These are phyloP conservation scores for Millerozyma acaciae DNA, from an alignment of 805 yeast species.

Conservation along the genomic window DNA sequence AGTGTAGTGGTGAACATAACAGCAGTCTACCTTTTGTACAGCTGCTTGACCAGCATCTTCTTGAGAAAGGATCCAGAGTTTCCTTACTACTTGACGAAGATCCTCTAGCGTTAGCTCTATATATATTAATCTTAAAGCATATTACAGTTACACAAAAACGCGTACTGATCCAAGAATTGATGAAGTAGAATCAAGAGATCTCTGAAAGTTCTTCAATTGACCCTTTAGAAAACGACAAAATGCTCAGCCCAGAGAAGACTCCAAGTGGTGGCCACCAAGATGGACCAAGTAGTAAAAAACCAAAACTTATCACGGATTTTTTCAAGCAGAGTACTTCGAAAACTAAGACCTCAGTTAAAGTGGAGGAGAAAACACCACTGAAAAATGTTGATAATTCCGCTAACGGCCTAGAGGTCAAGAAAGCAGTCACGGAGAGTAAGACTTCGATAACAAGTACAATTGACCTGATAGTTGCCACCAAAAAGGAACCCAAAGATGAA, in stretches of 20 bases:
- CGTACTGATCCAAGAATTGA: neutral
- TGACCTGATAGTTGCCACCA: neutral
- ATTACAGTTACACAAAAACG: neutral
- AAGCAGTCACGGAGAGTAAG: neutral
- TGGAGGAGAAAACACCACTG: neutral
- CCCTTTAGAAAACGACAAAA: neutral
- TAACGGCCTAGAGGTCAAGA: neutral
- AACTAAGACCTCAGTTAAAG: neutral
- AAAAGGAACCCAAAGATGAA: slow-evolving; percentile 4
- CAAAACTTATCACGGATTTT: slow-evolving; percentile 17
- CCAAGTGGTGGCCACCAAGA: neutral
- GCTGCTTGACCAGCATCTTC: slow-evolving; percentile 42
- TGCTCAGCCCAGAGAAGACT: neutral
- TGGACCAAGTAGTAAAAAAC: slow-evolving; percentile 1
- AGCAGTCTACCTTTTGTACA: slow-evolving; percentile 36
- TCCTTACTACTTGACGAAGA: slow-evolving; percentile 38
- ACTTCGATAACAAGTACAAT: neutral
- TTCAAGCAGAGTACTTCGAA: slow-evolving; percentile 6
- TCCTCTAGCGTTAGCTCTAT: slow-evolving; percentile 13
- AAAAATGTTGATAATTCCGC: neutral
- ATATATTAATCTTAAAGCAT: neutral
- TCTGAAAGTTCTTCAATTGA: too few relatives aligned
- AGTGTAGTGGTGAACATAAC: slow-evolving; percentile 19
- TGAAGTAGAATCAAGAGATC: too few relatives aligned
- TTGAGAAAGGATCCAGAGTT: slow-evolving; percentile 45